Evolutionary conservation across 1,284 basidiomycete species (phyloP).

Genomic region (Cerrena zonata): DNA sequence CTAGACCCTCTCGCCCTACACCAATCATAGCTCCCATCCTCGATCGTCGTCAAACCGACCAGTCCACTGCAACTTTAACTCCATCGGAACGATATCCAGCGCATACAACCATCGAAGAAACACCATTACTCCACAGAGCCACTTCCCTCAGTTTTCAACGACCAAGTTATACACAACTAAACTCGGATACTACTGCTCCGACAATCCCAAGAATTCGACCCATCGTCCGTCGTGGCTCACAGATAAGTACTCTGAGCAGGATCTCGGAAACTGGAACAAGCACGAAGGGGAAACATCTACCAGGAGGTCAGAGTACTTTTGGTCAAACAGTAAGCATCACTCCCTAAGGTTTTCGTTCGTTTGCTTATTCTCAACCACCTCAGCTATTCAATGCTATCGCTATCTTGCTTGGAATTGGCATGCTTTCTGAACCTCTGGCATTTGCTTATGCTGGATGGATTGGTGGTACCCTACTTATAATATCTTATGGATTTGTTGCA

Average conservation of each 20-base stretch:
- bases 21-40: conserved; percentile 6
- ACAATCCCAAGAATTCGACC: conserved; percentile 5
- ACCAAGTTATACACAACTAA: background rate
- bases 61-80: conserved; percentile 8
- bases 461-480: conserved; percentile 65
- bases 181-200: background rate
- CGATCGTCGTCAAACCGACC: background rate
- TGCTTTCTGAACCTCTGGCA: conserved; percentile 84
- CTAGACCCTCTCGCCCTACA: conserved; percentile 13
- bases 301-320: conserved; percentile 65
- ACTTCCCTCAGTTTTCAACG: conserved; percentile 28
- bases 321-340: conserved; percentile 81
- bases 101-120: conserved; percentile 22
- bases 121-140: conserved; percentile 40
- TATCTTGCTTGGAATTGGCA: conserved; percentile 82
- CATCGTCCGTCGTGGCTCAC: conserved; percentile 14
- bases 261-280: conserved; percentile 6
- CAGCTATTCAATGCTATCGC: conserved; percentile 89
- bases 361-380: too few relatives aligned
- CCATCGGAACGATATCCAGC: background rate
- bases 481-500: conserved; percentile 74
- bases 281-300: conserved; percentile 16
- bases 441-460: conserved; percentile 87
- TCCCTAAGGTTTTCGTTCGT: too few relatives aligned
- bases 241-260: conserved; percentile 14